phyloP scores from a whole-genome alignment of 305 asterid species.

The Rubia peregrina region DNA sequence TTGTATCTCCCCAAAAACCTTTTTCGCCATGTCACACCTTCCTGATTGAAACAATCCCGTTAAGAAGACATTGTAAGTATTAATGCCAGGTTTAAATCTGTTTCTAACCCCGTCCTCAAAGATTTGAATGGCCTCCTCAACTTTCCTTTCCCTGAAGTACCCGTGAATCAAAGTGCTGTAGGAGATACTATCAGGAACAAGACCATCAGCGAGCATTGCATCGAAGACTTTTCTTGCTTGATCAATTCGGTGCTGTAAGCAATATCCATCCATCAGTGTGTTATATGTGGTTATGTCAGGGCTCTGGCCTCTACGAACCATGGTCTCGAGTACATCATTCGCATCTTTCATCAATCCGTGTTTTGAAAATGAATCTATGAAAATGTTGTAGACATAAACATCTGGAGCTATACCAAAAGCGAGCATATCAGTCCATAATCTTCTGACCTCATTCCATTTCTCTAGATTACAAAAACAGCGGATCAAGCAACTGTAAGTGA shows the following conservation, averaged over 20 bases:
- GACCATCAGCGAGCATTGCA: background rate
- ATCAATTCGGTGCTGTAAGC: background rate
- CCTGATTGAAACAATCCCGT: background rate
- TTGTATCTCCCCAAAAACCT: background rate
- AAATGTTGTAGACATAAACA: no score
- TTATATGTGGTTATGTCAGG: background rate
- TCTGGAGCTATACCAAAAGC: background rate
- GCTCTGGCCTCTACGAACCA: no score
- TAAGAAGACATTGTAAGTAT: background rate
- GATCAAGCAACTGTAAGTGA: background rate
- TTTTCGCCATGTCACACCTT: background rate
- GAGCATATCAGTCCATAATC: background rate
- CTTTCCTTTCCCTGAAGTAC: background rate
- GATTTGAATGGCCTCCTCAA: background rate
- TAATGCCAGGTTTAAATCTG: background rate
- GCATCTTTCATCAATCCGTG: no score
- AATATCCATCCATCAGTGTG: background rate
- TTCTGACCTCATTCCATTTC: background rate
- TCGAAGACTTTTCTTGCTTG: background rate
- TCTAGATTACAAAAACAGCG: background rate
- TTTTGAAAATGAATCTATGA: no score
- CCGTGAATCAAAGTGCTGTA: background rate
- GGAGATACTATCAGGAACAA: background rate
- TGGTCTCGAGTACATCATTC: no score
- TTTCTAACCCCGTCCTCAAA: background rate